A percentile compares a stretch with the other conserved stretches of the same genome.
These are phyloP conservation scores for Lecanicillium sp. DNA, from an alignment of 2,329 filamentous ascomycete genomes.

Conservation along the genomic window DNA sequence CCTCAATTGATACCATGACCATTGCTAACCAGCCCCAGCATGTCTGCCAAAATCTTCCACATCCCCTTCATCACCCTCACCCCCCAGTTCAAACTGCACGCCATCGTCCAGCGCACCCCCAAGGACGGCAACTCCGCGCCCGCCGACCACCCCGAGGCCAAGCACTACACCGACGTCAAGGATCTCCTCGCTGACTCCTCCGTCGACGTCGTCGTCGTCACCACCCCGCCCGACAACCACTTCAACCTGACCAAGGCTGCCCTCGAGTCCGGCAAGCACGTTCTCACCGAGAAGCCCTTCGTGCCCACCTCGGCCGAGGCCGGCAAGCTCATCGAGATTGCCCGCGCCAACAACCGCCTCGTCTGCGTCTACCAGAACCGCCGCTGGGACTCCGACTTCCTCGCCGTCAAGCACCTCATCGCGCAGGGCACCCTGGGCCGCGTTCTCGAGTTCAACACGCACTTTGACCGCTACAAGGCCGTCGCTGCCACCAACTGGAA, in stretches of 20 bases:
- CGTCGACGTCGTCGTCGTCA: constrained; percentile 65
- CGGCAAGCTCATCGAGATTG: constrained; percentile 51
- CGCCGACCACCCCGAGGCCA: constrained; percentile 58
- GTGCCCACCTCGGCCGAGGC: constrained; percentile 66
- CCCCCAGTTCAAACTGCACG: constrained; percentile 60
- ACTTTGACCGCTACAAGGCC: constrained; percentile 70
- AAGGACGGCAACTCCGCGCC: constrained; percentile 59
- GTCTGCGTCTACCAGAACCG: constrained; percentile 72
- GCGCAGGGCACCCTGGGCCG: constrained; percentile 56
- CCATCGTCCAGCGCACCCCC: constrained; percentile 69
- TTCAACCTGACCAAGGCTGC: constrained; percentile 58
- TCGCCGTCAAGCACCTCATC: constrained; percentile 60
- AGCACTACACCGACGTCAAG: constrained; percentile 57
- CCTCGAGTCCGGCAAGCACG: constrained; percentile 66
- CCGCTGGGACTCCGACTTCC: constrained; percentile 71
- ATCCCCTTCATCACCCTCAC: constrained; percentile 54
- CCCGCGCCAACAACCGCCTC: constrained; percentile 43
- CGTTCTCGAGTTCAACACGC: constrained; percentile 71
- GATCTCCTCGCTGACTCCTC: constrained; percentile 58
- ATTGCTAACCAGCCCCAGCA: constrained; percentile 26
- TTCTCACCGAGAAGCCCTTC: constrained; percentile 79
- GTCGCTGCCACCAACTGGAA: constrained; percentile 61
- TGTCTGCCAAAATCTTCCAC: constrained; percentile 70
- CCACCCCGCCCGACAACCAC: constrained; percentile 67
- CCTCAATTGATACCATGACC: too few relatives aligned